Conservation (phyloP, 352 stramenopile genomes). For the Phytophthora syringae region DNA sequence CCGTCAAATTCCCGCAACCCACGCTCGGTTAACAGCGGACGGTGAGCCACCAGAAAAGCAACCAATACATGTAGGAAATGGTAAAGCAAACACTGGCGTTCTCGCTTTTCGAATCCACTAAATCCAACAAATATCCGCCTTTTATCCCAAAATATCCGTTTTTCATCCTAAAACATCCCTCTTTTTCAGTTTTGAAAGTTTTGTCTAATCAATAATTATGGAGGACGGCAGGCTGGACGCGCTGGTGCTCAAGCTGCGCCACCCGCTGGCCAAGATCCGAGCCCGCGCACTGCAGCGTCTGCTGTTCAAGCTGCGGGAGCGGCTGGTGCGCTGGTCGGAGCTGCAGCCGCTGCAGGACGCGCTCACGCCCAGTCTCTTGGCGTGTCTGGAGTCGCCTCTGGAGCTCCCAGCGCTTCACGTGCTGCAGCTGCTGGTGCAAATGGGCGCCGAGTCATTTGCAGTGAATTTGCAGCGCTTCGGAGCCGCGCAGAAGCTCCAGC, state of each 20-base stretch:
- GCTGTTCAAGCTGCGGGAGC: slow-evolving; percentile 72
- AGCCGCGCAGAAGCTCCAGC: slow-evolving; percentile 47
- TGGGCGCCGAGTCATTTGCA: slow-evolving; percentile 27
- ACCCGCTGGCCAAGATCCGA: slow-evolving; percentile 69
- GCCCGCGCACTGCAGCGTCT: slow-evolving; percentile 62
- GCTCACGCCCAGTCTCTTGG: slow-evolving; percentile 46
- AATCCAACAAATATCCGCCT: too few species aligned
- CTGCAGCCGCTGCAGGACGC: slow-evolving; percentile 39
- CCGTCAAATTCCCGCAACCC: too few species aligned
- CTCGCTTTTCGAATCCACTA: too few species aligned
- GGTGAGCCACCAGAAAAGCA: too few species aligned
- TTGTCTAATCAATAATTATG: too few species aligned
- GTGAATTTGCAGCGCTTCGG: slow-evolving; percentile 44
- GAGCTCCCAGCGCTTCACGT: slow-evolving; percentile 59
- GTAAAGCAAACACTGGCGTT: too few species aligned
- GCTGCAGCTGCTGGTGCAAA: slow-evolving; percentile 55
- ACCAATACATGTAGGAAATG: too few species aligned
- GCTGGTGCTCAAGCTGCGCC: slow-evolving; percentile 65
- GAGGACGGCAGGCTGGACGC: slow-evolving; percentile 27
- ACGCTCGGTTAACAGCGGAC: too few species aligned
- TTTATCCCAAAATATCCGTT: too few species aligned
- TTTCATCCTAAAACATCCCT: too few species aligned
- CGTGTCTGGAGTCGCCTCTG: slow-evolving; percentile 44
- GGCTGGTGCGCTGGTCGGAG: slow-evolving; percentile 45
- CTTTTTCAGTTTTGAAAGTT: too few species aligned